phyloP scores from a whole-genome alignment of 2,329 filamentous ascomycete genomes.

The Corynespora cassiicola region DNA sequence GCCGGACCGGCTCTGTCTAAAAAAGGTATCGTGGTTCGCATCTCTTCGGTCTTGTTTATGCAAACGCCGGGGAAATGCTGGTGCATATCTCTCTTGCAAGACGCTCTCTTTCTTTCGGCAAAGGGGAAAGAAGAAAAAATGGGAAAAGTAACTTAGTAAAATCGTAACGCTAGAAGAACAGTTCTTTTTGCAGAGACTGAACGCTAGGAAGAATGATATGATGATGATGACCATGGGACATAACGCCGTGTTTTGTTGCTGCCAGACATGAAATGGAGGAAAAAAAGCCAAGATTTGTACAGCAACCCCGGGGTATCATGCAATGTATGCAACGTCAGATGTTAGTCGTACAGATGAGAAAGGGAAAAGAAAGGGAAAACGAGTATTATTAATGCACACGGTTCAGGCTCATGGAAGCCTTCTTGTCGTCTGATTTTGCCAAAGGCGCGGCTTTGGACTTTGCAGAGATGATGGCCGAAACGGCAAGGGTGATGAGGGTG shows the following conservation, averaged over 20 bases:
- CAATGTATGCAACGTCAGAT: slow-evolving; percentile 11
- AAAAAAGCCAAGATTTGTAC: slow-evolving; percentile 16
- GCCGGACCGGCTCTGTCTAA: too few species aligned
- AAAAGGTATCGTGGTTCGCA: too few species aligned
- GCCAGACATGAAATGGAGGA: too few species aligned
- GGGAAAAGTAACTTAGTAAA: slow-evolving; percentile 19
- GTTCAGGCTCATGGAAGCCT: slow-evolving; percentile 16
- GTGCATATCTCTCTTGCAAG: too few species aligned
- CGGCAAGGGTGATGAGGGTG: slow-evolving; percentile 39
- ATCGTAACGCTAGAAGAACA: slow-evolving; percentile 9
- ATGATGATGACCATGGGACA: slow-evolving; percentile 7
- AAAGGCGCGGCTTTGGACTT: slow-evolving; percentile 15
- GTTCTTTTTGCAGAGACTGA: slow-evolving; percentile 14
- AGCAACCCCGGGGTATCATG: slow-evolving; percentile 21
- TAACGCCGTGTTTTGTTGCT: slow-evolving; percentile 16
- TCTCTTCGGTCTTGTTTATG: too few species aligned
- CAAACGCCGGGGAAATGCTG: too few species aligned
- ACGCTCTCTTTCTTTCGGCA: slow-evolving; percentile 6
- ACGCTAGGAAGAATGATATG: background rate
- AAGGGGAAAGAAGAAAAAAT: slow-evolving; percentile 4
- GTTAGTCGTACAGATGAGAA: slow-evolving; percentile 13
- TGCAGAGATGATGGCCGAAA: slow-evolving; percentile 34
- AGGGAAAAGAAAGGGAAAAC: slow-evolving; percentile 6
- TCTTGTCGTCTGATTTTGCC: slow-evolving; percentile 13
- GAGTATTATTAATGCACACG: slow-evolving; percentile 15